phyloP scores from a whole-genome alignment of 441 rosid genomes.

The Pelargonium citronellum region DNA sequence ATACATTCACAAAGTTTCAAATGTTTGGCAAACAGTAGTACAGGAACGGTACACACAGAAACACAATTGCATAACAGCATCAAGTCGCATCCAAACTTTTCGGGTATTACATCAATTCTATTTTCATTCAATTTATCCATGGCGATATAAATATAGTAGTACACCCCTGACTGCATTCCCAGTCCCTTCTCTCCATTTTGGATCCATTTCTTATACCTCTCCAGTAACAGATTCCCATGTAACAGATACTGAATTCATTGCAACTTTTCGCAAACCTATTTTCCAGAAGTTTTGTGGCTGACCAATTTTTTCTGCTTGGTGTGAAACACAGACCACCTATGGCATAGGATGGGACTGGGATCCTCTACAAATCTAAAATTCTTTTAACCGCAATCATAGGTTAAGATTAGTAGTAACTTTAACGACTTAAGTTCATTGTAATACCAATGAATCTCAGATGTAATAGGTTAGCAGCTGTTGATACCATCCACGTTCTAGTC shows the following conservation, averaged over 20 bases:
- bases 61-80: neutral
- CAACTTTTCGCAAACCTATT: neutral
- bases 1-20: neutral
- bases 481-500: constrained; percentile 1
- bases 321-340: neutral
- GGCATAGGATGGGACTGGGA: neutral
- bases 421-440: neutral
- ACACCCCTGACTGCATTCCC: neutral
- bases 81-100: neutral
- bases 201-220: neutral
- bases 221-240: neutral
- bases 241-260: neutral
- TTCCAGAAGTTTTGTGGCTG: neutral
- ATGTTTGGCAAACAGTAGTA: neutral
- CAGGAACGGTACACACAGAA: neutral
- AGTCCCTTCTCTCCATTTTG: neutral
- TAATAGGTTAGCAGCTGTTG: neutral
- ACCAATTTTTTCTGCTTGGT: neutral
- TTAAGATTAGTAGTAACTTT: neutral
- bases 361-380: neutral
- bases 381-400: neutral
- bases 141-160: neutral
- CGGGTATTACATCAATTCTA: neutral
- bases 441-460: neutral
- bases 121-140: constrained; percentile 1